Conservation (phyloP, 768 basidiomycete species). For the Phylloporus rhodoxanthus region DNA sequence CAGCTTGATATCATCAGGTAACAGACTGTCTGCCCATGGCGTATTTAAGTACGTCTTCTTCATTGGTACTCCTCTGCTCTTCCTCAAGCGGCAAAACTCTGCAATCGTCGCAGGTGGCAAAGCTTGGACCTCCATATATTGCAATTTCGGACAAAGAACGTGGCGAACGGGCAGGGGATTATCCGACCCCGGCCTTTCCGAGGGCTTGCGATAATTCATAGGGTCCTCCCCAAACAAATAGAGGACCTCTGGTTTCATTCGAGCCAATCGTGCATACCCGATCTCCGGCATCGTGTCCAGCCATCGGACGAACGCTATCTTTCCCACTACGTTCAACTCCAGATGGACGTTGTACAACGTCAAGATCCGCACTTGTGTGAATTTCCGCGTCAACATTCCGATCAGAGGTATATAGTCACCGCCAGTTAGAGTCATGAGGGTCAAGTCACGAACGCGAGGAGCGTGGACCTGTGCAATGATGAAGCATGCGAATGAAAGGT, state of each 20-base stretch:
- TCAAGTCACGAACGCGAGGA: slow-evolving; percentile 52
- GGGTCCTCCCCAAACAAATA: slow-evolving; percentile 45
- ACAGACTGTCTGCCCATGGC: slow-evolving; percentile 23
- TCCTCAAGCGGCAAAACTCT: slow-evolving; percentile 35
- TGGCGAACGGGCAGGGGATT: slow-evolving; percentile 3
- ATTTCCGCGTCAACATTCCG: slow-evolving; percentile 39
- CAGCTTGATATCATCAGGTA: slow-evolving; percentile 18
- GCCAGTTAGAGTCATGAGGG: slow-evolving; percentile 48
- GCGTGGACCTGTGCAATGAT: slow-evolving; percentile 47
- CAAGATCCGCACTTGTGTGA: slow-evolving; percentile 49
- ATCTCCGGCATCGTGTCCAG: slow-evolving; percentile 55
- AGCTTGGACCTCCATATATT: slow-evolving; percentile 43
- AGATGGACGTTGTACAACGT: slow-evolving; percentile 46
- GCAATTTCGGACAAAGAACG: slow-evolving; percentile 41
- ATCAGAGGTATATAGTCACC: slow-evolving; percentile 49
- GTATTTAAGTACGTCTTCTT: slow-evolving; percentile 44
- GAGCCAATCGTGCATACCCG: slow-evolving; percentile 44
- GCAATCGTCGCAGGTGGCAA: slow-evolving; percentile 30
- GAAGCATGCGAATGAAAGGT: slow-evolving; percentile 41
- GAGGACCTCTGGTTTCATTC: slow-evolving; percentile 38
- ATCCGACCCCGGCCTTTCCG: slow-evolving; percentile 6
- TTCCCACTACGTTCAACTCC: slow-evolving; percentile 20
- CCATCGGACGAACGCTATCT: slow-evolving; percentile 40
- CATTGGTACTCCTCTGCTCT: slow-evolving; percentile 39
- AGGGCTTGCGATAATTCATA: slow-evolving; percentile 12